Evolutionary conservation across 352 stramenopile species (phyloP).

Genomic region (Phytophthora parvispora): DNA sequence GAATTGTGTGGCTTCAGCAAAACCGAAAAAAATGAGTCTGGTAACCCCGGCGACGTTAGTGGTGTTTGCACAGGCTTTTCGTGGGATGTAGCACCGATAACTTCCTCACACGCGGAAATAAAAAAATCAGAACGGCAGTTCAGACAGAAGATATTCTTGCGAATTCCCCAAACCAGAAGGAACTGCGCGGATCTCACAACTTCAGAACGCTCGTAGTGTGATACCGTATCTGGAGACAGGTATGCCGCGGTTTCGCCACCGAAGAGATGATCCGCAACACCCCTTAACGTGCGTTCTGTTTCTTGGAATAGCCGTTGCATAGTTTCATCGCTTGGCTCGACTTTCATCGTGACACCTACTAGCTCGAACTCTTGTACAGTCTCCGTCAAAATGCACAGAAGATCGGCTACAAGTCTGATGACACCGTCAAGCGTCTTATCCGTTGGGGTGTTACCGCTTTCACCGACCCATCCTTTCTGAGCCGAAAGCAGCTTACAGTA

Average conservation of each 20-base stretch:
- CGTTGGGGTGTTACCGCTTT: not conserved
- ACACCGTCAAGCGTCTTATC: not conserved
- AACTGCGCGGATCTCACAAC: slow-evolving; percentile 45
- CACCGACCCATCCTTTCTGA: not conserved
- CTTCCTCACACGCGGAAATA: slow-evolving; percentile 20
- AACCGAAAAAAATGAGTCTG: slow-evolving; percentile 29
- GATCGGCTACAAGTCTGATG: slow-evolving; percentile 26
- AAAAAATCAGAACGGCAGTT: slow-evolving; percentile 31
- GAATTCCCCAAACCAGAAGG: slow-evolving; percentile 50
- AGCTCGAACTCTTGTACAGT: slow-evolving; percentile 53
- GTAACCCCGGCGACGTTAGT: not conserved
- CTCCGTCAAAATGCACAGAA: slow-evolving; percentile 47
- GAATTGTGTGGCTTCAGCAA: slow-evolving; percentile 17
- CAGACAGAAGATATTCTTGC: slow-evolving; percentile 47
- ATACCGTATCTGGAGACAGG: not conserved
- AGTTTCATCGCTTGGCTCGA: slow-evolving; percentile 21
- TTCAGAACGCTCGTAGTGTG: slow-evolving; percentile 20
- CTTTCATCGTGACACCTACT: slow-evolving; percentile 33
- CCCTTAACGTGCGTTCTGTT: slow-evolving; percentile 28
- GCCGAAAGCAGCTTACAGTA: slow-evolving; percentile 22
- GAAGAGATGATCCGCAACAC: slow-evolving; percentile 25
- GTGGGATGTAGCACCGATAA: not conserved
- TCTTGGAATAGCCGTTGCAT: slow-evolving; percentile 34
- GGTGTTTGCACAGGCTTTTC: not conserved
- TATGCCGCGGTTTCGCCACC: not conserved